Conservation (phyloP, 768 basidiomycete genomes). For the Hysterangium stoloniferum region DNA sequence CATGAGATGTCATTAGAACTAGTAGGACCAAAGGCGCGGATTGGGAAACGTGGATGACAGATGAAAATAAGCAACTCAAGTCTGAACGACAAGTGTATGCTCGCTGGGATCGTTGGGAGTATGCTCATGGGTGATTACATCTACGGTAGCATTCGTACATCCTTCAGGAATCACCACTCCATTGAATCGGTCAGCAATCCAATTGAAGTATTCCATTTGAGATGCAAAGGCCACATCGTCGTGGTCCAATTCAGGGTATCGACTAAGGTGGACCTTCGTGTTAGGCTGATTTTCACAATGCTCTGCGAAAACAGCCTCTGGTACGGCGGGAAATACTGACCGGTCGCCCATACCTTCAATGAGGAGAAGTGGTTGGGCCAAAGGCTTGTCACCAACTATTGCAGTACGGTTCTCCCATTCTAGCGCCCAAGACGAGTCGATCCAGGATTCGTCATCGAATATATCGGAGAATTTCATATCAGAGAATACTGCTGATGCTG, state of each 20-base stretch:
- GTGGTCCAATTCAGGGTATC: slow-evolving; percentile 5
- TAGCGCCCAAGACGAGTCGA: not conserved
- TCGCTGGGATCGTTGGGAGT: not conserved
- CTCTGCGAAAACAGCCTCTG: slow-evolving; percentile 2
- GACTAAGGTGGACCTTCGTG: slow-evolving; percentile 1
- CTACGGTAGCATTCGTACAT: not conserved
- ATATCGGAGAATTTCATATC: slow-evolving; percentile 2
- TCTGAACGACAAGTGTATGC: not conserved
- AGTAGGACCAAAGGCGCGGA: no score
- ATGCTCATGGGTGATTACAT: not conserved
- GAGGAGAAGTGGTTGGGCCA: slow-evolving; percentile 5
- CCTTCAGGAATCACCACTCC: not conserved
- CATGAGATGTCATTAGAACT: no score
- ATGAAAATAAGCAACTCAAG: no score
- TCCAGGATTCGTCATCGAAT: slow-evolving; percentile 5
- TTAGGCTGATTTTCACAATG: slow-evolving; percentile 2
- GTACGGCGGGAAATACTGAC: slow-evolving; percentile 1
- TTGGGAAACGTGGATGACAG: no score
- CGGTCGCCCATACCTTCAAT: slow-evolving; percentile 2
- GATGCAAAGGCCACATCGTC: slow-evolving; percentile 2
- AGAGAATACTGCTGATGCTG: not conserved
- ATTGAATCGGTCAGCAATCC: slow-evolving; percentile 7
- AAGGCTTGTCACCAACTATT: not conserved
- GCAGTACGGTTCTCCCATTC: slow-evolving; percentile 3
- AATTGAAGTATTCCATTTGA: slow-evolving; percentile 5